Percentiles rank a stretch among this genome's conserved stretches.
Conservation (phyloP, 106 monocot genomes). For the Dioscorea dumetorum region DNA sequence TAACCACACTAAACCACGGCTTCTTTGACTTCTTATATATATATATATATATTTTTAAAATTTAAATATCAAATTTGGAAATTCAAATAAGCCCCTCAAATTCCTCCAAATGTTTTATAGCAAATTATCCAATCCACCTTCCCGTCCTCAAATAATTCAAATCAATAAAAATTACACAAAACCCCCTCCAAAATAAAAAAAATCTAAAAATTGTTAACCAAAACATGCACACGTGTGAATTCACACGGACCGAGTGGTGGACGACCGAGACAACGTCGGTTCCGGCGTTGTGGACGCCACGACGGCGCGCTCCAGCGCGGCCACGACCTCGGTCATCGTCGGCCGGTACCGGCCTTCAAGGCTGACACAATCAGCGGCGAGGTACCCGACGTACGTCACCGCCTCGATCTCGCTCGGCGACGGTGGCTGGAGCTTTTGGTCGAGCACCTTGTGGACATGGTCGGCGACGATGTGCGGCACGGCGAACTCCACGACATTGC, state of each 20-base stretch:
- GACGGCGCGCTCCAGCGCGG: constrained; percentile 44
- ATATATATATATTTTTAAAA: no score
- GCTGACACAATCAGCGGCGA: constrained; percentile 39
- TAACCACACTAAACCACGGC: no score
- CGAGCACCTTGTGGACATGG: constrained; percentile 24
- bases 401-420: constrained; percentile 41
- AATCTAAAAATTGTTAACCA: no score
- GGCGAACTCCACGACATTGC: constrained; percentile 41
- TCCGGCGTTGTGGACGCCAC: neutral
- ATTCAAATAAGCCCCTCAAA: no score
- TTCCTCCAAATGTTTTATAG: no score
- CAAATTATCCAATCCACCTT: no score
- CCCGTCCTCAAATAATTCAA: no score
- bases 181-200: no score
- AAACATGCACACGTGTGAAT: no score
- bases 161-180: no score
- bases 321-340: constrained; percentile 37
- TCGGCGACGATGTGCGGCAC: constrained; percentile 33
- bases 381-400: constrained; percentile 24
- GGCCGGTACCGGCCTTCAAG: constrained; percentile 25
- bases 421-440: constrained; percentile 30
- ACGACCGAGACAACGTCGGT: constrained; percentile 1
- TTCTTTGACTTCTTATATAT: no score
- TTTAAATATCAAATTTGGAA: no score
- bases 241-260: constrained; percentile 22